Evolutionary conservation across 768 basidiomycete genomes (phyloP).

Genomic region (Lentinus tigrinus): DNA sequence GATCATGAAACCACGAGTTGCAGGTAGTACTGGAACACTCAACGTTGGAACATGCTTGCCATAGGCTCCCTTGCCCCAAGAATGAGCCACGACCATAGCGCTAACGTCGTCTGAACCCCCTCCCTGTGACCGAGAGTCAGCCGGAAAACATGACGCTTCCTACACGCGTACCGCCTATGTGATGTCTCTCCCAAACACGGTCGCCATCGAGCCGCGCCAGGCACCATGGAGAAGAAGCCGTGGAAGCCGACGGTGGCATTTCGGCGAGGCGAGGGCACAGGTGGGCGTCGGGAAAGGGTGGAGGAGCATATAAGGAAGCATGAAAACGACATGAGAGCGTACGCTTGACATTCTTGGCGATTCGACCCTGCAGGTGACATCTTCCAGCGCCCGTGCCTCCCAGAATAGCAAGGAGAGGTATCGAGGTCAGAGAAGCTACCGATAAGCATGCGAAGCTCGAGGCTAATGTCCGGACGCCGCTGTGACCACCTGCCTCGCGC

Average conservation of each 20-base stretch:
- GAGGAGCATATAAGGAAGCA: background rate
- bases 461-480: background rate
- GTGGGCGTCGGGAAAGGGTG: no score
- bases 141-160: background rate
- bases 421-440: constrained; percentile 3
- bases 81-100: no score
- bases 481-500: background rate
- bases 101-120: no score
- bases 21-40: background rate
- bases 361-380: constrained; percentile 14
- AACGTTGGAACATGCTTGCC: background rate
- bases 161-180: background rate
- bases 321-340: background rate
- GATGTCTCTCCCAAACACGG: background rate
- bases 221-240: background rate
- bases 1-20: background rate
- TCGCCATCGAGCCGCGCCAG: background rate
- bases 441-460: constrained; percentile 17
- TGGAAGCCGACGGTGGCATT: background rate
- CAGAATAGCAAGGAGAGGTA: constrained; percentile 6
- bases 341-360: constrained; percentile 8
- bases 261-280: background rate
- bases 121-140: background rate
- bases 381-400: constrained; percentile 5
- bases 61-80: background rate